Base-by-base conservation (phyloP, 768 basidiomycete genomes). In the Fomitopsis pulvina region DNA sequence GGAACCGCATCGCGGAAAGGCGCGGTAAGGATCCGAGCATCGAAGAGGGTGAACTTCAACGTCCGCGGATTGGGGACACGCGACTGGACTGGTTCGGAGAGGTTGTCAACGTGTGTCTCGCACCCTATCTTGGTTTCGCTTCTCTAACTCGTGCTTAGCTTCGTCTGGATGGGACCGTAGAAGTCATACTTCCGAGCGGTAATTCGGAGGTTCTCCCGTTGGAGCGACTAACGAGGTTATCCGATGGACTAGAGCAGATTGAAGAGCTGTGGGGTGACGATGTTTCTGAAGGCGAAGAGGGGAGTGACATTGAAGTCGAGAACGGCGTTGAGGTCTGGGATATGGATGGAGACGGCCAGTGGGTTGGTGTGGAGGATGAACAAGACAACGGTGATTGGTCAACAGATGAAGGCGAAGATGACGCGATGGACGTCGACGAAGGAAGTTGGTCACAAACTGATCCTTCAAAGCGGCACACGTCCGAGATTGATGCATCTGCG, bases 1-100 rank as follows among this genome's bases (percentile, higher is more conserved):
- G 87, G 9, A 66, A 69, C 24, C 58, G 61, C 37, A 74, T 88
- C 55, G 81, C 86, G 30, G 67, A 70, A 48, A 71, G 74, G 32
- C 69, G 67, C 25, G 58, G 69, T 10, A 73, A 70, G 42, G 63
- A 62, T 37, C 53, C 64, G 12, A 58, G 56, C 24, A 55, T 64
- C 3, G 59, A 65, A 37, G 76, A 79, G 42, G 66, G 68, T 20
- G 63, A 59, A 34, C 74, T 84, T 14, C 64, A 70, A 46, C 66
- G 73, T 46, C 75, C 77, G 30, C 54, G 55, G 24, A 54, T 53
- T 27, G 68, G 65, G 45, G 74, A 75, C 57, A 60, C 65, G 7
- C 63, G 68, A 41, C 61, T 90, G 21, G 68, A 73, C 40, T 97
- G 93, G 93, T 81, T 89, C 48, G 93, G 93, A 21, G 90, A 95